Base-by-base conservation (phyloP, 768 basidiomycete species). In the Termitomyces sp. region DNA sequence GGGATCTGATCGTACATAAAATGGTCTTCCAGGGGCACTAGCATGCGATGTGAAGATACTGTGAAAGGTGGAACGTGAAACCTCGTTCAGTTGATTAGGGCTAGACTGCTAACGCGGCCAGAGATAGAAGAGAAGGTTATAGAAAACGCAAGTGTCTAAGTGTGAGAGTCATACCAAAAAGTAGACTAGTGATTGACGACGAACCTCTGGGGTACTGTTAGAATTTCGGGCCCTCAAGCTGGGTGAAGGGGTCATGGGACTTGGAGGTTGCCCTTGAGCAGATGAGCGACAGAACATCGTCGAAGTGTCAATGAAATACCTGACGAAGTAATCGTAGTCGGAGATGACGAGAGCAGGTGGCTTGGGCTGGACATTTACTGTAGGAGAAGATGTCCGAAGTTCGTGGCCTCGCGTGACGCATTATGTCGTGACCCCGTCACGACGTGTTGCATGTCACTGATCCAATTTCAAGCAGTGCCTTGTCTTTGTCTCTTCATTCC, bases 1-100 rank as follows among this genome's bases (percentile, higher is more conserved):
- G 5, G 86, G 81, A 69, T 92, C 89, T 24, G 83, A 74, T 44
- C 87, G 85, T 65, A 91, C 79, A 22, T 73, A 63, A 36, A 79
- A 68, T 72, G 78, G 68, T 69, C 75, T 66, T 52, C 48, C 57
- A 27, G 68, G 70, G 27, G 66, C 67, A 42, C 57, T 58, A 30
- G 60, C 59, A 37, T 69, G 64, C n/a, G 70, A 63, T 46, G 73
- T 67, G 50, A 67, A 66, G 20, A 69, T 65, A 45, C 64, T 67
- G 31, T 70, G 72, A 61, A 77, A 66, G 36, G 66, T 66, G 24
- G 70, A 69, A 64, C 61, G 75, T 67, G 67, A 65, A 34, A 67
- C 63, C 18, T 72, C 69, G 45, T 60, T 66, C 51, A 66, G 60
- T 44, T 65, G 64, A 52, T 20, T 31, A 42, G 63, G 56, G 33